phyloP scores from a whole-genome alignment of 768 basidiomycete genomes.

The Amanita brunnescens region DNA sequence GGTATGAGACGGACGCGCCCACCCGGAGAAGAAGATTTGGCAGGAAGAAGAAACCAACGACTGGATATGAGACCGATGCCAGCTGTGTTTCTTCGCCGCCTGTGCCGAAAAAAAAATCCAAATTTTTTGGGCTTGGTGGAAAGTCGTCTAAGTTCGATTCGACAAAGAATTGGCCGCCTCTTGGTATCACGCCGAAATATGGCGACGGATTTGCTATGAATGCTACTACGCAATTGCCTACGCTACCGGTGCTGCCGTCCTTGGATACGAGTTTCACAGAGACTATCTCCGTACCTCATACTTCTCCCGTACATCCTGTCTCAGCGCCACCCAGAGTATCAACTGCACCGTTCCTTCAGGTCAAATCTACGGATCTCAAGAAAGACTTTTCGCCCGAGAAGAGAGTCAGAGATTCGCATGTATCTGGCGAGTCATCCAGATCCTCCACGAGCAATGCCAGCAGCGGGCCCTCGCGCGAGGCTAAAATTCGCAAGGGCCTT shows the following conservation, averaged over 20 bases:
- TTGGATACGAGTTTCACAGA: not conserved
- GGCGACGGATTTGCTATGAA: slow-evolving; percentile 25
- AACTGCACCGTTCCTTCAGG: not conserved
- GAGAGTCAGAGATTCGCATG: slow-evolving; percentile 6
- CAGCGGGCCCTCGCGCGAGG: not conserved
- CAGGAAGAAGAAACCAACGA: slow-evolving; percentile 21
- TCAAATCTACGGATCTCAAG: not conserved
- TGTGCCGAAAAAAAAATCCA: slow-evolving; percentile 27
- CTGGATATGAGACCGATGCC: slow-evolving; percentile 34
- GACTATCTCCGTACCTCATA: not conserved
- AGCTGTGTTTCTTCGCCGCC: slow-evolving; percentile 18
- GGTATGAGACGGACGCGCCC: slow-evolving; percentile 23
- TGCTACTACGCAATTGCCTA: not conserved
- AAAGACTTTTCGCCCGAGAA: not conserved
- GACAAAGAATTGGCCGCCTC: slow-evolving; percentile 20
- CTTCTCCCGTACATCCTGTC: not conserved
- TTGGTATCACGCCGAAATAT: slow-evolving; percentile 42
- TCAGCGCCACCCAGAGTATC: not conserved
- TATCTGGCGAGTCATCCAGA: slow-evolving; percentile 7
- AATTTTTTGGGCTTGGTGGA: slow-evolving; percentile 36
- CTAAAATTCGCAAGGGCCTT: not conserved
- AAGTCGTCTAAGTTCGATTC: slow-evolving; percentile 30
- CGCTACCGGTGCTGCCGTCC: slow-evolving; percentile 1
- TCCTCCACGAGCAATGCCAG: slow-evolving; percentile 4
- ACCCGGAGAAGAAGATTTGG: slow-evolving; percentile 13